A percentile compares a stretch with the other conserved stretches of the same genome.
Conservation (phyloP, 2,329 filamentous ascomycete species). For the Ambrosiella xylebori region DNA sequence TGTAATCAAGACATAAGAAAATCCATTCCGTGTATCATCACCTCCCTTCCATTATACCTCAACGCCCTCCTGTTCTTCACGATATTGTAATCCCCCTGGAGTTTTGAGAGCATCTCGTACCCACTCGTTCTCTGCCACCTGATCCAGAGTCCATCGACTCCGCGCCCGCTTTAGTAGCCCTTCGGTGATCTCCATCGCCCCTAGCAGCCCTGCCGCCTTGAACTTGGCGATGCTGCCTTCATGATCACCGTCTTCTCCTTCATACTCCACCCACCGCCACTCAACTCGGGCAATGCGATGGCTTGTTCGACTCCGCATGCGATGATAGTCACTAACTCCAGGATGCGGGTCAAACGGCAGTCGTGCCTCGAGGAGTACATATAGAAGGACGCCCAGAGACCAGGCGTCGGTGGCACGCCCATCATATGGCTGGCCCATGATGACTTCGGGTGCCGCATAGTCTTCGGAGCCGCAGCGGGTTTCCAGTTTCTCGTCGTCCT, state of each 20-base stretch:
- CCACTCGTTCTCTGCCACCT: conserved; percentile 59
- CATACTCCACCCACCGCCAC: conserved; percentile 86
- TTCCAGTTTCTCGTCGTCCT: conserved; percentile 73
- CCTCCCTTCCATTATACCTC: conserved; percentile 23
- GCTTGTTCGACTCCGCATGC: conserved; percentile 64
- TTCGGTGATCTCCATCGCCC: conserved; percentile 68
- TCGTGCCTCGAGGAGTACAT: conserved; percentile 82
- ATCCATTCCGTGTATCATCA: conserved; percentile 1
- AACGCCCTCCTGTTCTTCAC: conserved; percentile 40
- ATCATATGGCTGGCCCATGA: conserved; percentile 89
- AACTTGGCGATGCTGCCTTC: conserved; percentile 47
- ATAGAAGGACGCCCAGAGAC: conserved; percentile 85
- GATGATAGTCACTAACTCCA: conserved; percentile 56
- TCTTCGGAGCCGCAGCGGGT: conserved; percentile 93
- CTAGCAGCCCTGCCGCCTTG: conserved; percentile 47
- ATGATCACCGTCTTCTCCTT: conserved; percentile 72
- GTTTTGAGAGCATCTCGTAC: conserved; percentile 57
- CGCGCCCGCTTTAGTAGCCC: conserved; percentile 67
- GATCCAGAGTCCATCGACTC: conserved; percentile 57
- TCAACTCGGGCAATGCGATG: conserved; percentile 93
- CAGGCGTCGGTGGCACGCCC: conserved; percentile 84
- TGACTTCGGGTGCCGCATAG: conserved; percentile 89
- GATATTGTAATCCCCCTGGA: conserved; percentile 40
- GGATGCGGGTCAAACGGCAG: conserved; percentile 85
- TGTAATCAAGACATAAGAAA: conserved; percentile 8